Evolutionary conservation across 2,329 filamentous ascomycete species (phyloP), one percentile per base, ranked within the genome.

Genomic region (Pestalotiopsis fici): DNA sequence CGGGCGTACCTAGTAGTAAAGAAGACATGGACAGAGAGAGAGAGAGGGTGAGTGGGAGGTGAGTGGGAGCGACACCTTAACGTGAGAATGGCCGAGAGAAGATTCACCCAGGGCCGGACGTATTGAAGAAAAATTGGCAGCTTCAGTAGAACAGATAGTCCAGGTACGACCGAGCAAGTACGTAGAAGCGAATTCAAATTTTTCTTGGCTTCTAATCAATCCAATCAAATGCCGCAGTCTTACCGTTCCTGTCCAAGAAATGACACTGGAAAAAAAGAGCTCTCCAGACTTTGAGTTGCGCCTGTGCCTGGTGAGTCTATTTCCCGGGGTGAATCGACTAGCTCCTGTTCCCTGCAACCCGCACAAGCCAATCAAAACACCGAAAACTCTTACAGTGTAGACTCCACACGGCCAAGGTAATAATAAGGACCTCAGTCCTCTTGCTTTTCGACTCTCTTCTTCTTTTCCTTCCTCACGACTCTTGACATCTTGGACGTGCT

Each of bases 391-490:
- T 61, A 39, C 61, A 64, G 61, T 55, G 47, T 39, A 64, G 63
- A 57, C 66, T 68, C 66, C 66, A 68, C 66, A 43, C 59, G 63
- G 56, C 63, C 59, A 23, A 23, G 11, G 21, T 11, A 54, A 54
- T 25, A 47, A 64, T 64, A 54, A 64, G 25, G 43, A 31, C 31
- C 37, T 27, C 11, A 21, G 23, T 25, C 23, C 61, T 43, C 39
- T n/a, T 43, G 15, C 61, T 31, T 37, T 12, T 55, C 39, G 21
- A 50, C 50, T 35, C 25, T 55, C 54, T 60, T 64, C 61, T 62
- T 50, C 54, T 67, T 59, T 67, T 63, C 31, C 62, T 55, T 61
- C 63, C 37, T 59, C 55, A 57, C 61, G 61, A 56, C 57, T 60
- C n/a, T 39, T 39, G 57, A 60, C 57, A 60, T 35, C 57, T 35